Base-by-base conservation (phyloP, 2,329 filamentous ascomycete species). In the Hymenoscyphus fructigenus region DNA sequence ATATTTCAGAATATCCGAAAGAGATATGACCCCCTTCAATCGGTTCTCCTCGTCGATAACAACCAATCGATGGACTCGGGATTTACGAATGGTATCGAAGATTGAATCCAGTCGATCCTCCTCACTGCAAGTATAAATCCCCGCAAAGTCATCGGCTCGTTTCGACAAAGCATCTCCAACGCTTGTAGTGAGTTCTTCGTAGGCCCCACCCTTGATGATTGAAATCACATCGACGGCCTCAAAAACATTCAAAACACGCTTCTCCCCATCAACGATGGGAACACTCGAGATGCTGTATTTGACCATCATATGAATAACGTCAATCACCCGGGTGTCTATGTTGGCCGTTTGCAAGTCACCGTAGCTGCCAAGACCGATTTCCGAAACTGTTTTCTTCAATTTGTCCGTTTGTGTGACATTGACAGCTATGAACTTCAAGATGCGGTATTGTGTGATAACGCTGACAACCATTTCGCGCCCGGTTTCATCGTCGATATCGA, bases 191-290 rank as follows among this genome's bases (percentile, higher is more conserved):
- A 99, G 82, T 70, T 97, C 94, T 69, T 98, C 95, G 75, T 98
- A 98, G 41, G 88, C 88, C 23, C 93, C 93, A 26, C 92, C 93
- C 78, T 96, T 96, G 79, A 99, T 96, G 72, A 97, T 88, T 0
- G 93, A 90, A 71, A 99, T 97, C 66, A 99, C 93, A 78, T 99
- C 95, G 60, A 99, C 93, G 1, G 95, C 92, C 79, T 99, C 96
- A 74, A 99, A 99, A 12, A 98, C 93, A 74, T 99, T 99, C 68
- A 98, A 86, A 0, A 99, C 88, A 78, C 86, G 81, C 72, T 84
- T 83, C 44, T 92, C 87, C 59, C 85, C 85, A 73, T 98, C 95
- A 63, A 99, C 81, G 64, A 99, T 95, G 10, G 95, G 95, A 41
- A 99, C 91, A 73, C 93, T 96, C 53, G 92, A 97, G 73, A 99